phyloP scores from a whole-genome alignment of 1,139 yeast genomes.

The Taphrina communis region DNA sequence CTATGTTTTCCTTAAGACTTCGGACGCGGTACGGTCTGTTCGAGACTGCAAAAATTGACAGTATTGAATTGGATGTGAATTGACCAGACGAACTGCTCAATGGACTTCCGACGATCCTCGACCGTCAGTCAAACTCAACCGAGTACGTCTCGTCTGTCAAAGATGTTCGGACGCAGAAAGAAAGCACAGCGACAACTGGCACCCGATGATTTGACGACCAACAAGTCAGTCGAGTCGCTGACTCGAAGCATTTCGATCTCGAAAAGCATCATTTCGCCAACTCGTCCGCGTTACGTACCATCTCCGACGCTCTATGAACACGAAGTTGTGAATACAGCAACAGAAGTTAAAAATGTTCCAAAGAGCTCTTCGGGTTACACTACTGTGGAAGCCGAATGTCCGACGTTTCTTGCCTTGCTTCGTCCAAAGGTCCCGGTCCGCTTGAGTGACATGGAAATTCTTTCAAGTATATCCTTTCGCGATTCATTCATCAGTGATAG shows the following conservation, averaged over 20 bases:
- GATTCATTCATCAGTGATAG: not conserved
- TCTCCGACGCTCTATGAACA: not conserved
- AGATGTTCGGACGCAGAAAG: not conserved
- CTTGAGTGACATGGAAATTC: conserved; percentile 8
- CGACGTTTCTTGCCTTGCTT: conserved; percentile 1
- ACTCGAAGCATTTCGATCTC: not conserved
- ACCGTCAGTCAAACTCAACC: not conserved
- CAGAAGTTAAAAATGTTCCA: not conserved
- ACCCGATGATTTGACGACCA: not conserved
- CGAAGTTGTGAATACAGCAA: not conserved
- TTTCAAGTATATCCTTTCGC: not conserved
- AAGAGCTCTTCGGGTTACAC: not conserved
- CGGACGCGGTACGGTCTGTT: too few species aligned
- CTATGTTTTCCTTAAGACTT: too few species aligned
- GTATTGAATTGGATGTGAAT: too few species aligned
- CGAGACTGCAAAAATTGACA: too few species aligned
- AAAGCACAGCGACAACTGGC: not conserved
- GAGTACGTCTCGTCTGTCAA: not conserved
- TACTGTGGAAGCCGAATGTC: not conserved
- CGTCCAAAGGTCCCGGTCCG: conserved; percentile 1
- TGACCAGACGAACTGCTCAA: not conserved
- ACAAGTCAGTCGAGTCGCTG: not conserved
- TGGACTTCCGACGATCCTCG: not conserved
- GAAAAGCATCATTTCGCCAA: not conserved
- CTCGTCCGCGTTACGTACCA: not conserved